phyloP scores from a whole-genome alignment of 1,284 basidiomycete genomes.

The Tilletia setariae region DNA sequence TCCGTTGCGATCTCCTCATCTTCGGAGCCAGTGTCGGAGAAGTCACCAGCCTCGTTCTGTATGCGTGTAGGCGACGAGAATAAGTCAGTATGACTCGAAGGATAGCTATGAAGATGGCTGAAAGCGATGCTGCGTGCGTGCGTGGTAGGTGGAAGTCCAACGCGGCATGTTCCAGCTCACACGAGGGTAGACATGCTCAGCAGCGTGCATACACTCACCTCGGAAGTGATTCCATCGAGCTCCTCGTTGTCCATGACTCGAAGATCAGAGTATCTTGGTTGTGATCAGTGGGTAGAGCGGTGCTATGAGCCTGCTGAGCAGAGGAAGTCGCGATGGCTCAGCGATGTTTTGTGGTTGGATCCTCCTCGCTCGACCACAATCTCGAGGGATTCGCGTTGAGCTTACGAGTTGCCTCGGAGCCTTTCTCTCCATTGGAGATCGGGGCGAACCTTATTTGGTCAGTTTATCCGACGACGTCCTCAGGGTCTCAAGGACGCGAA shows the following conservation, averaged over 20 bases:
- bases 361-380: too few species aligned
- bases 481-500: too few species aligned
- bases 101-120: neutral
- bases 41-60: neutral
- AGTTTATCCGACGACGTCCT: too few species aligned
- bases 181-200: neutral
- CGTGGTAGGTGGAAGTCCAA: too few species aligned
- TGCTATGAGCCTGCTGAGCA: too few species aligned
- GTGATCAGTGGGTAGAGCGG: neutral
- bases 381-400: too few species aligned
- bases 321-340: too few species aligned
- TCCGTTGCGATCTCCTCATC: neutral
- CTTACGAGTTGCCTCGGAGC: too few species aligned
- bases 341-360: too few species aligned
- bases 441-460: too few species aligned
- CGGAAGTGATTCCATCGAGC: neutral
- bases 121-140: neutral
- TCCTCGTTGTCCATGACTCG: conserved; percentile 9
- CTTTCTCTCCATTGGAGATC: too few species aligned
- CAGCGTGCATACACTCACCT: neutral
- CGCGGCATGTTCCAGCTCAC: too few species aligned
- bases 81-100: neutral
- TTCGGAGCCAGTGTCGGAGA: conserved; percentile 6
- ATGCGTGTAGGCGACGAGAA: neutral
- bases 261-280: neutral